These are phyloP conservation scores for Henningerozyma blattae DNA, from an alignment of 805 yeast species.

Conservation along the genomic window DNA sequence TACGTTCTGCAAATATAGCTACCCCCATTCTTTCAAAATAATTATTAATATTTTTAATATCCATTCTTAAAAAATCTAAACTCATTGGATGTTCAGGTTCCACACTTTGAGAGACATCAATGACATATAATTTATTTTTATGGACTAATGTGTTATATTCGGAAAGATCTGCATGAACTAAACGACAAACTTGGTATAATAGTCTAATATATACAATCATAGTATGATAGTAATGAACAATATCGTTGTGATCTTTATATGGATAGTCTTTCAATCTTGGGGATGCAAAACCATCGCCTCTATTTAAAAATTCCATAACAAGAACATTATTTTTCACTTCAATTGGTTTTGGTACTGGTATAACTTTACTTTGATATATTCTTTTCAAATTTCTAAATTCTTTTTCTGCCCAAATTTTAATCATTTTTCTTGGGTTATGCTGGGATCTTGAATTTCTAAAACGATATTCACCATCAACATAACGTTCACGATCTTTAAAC, in stretches of 20 bases:
- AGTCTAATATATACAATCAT: slow-evolving; percentile 77
- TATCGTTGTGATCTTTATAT: slow-evolving; percentile 54
- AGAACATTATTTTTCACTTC: slow-evolving; percentile 82
- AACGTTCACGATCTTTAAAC: slow-evolving; percentile 93
- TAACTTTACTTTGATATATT: slow-evolving; percentile 52
- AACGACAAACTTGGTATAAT: slow-evolving; percentile 75
- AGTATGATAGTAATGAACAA: slow-evolving; percentile 58
- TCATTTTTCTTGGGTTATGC: slow-evolving; percentile 95
- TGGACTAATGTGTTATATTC: slow-evolving; percentile 91
- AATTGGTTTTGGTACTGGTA: slow-evolving; percentile 89
- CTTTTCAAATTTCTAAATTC: slow-evolving; percentile 90
- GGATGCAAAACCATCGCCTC: slow-evolving; percentile 73
- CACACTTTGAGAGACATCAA: slow-evolving; percentile 95
- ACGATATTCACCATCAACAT: slow-evolving; percentile 91
- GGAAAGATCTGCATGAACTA: slow-evolving; percentile 93
- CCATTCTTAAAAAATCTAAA: slow-evolving; percentile 91
- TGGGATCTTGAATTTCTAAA: slow-evolving; percentile 77
- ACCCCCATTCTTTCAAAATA: slow-evolving; percentile 69
- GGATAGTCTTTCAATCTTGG: slow-evolving; percentile 82
- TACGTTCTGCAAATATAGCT: slow-evolving; percentile 68
- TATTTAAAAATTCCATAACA: slow-evolving; percentile 84
- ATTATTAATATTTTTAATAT: slow-evolving; percentile 87
- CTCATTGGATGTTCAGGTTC: slow-evolving; percentile 98
- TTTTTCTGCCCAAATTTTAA: slow-evolving; percentile 96
- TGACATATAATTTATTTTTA: slow-evolving; percentile 62